Evolutionary conservation across 2,329 filamentous ascomycete genomes (phyloP), one percentile per base, ranked within the genome.

Genomic region (Pseudogymnoascus destructans): DNA sequence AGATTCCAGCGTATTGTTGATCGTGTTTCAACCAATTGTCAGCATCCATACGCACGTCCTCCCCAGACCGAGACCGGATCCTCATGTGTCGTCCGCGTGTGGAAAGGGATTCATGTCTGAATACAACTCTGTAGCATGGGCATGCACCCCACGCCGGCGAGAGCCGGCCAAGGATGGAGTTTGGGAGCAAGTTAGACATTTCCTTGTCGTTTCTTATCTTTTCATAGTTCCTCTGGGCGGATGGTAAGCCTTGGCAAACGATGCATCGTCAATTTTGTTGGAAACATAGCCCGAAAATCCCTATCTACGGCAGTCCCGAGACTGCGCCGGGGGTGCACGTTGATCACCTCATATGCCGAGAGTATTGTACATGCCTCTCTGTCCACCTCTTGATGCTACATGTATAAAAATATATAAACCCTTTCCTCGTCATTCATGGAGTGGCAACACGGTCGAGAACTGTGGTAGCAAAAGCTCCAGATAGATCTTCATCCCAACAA

Each of bases 201-300:
- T 52, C 15, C 46, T 52, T 52, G 46, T 52, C 15, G 46, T 52
- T 30, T 52, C 46, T 52, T 52, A 52, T 52, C 46, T 52, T 52
- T 52, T 15, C 32, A 10, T 17, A 25, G 9, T 30, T 9, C 15
- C n/a, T 52, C 46, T 52, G 46, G 46, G 46, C 46, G 46, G 5
- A 11, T 52, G 46, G 46, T 52, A 52, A 3, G n/a, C 2, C 46
- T 52, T 52, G 46, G 46, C 46, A 30, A 52, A 19, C 46, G 15
- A 52, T 52, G 25, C 46, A 52, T 52, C 46, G 46, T 30, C 46
- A 17, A 30, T 52, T 19, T 52, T 52, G 46, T 52, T 52, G 46
- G 25, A 32, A 52, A 30, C 25, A 52, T 52, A 19, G 46, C 46
- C 42, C 46, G 46, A 52, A 52, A 52, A 32, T 32, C 46, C 3